phyloP scores from a whole-genome alignment of 306 rosid species.

The Spatholobus suberectus region DNA sequence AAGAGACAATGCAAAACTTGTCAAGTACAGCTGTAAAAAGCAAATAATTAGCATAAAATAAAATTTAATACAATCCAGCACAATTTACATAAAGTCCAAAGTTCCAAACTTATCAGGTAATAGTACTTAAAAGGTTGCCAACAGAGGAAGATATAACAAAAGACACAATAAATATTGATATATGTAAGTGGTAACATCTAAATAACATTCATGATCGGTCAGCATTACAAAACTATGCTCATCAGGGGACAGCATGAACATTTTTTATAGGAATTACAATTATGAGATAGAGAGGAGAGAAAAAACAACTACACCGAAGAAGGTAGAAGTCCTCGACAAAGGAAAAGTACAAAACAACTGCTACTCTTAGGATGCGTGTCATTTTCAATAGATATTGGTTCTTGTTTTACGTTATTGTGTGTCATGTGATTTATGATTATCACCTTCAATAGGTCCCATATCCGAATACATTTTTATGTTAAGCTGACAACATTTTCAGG shows the following conservation, averaged over 20 bases:
- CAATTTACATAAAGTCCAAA: constrained; percentile 11
- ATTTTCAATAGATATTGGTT: constrained; percentile 6
- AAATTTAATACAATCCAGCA: constrained; percentile 18
- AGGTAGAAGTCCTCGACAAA: too few relatives aligned
- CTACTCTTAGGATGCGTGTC: not conserved
- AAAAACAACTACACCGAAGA: not conserved
- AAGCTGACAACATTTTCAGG: not conserved
- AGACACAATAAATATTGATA: not conserved
- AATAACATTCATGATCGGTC: not conserved
- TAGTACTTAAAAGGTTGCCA: not conserved
- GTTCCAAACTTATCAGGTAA: not conserved
- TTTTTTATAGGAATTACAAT: not conserved
- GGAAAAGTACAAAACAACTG: not conserved
- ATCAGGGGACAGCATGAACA: not conserved
- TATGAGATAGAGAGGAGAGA: not conserved
- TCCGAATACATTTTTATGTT: not conserved
- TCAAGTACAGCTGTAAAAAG: not conserved
- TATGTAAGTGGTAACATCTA: not conserved
- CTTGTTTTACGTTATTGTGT: not conserved
- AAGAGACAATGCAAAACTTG: constrained; percentile 31
- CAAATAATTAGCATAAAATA: not conserved
- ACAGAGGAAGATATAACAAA: not conserved
- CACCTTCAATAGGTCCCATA: too few relatives aligned
- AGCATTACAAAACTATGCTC: constrained; percentile 25
- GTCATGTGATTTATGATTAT: not conserved